A percentile compares a stretch with the other conserved stretches of the same genome.
Evolutionary conservation across 352 stramenopile species (phyloP).

Genomic region (Phytophthora pisi): DNA sequence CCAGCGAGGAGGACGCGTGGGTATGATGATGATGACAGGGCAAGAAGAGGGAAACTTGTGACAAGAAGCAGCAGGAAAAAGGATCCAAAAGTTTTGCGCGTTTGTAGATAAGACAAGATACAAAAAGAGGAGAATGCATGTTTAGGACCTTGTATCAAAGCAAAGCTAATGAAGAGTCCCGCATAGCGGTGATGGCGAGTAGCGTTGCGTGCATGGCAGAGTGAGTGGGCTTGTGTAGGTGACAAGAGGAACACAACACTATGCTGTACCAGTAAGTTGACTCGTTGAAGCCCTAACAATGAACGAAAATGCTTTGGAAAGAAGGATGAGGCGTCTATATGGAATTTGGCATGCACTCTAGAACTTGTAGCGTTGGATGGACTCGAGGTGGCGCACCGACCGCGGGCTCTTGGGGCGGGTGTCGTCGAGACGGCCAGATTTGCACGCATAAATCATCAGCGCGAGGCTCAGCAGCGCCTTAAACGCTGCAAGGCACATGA

Average conservation of each 20-base stretch:
- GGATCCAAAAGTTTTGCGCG: conserved; percentile 58
- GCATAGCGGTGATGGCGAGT: conserved; percentile 19
- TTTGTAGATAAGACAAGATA: conserved; percentile 71
- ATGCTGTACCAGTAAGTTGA: conserved; percentile 78
- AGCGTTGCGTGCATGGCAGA: conserved; percentile 17
- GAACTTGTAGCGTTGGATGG: conserved; percentile 63
- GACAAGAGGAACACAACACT: conserved; percentile 36
- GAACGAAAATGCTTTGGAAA: conserved; percentile 37
- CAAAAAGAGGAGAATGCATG: conserved; percentile 52
- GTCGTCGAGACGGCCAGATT: conserved; percentile 66
- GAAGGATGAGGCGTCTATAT: conserved; percentile 9
- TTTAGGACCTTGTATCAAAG: conserved; percentile 64
- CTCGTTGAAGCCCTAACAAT: conserved; percentile 25
- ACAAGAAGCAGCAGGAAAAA: conserved; percentile 27
- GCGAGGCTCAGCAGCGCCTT: conserved; percentile 79
- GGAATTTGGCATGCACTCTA: background rate
- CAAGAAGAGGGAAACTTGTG: conserved; percentile 22
- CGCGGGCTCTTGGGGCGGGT: conserved; percentile 72
- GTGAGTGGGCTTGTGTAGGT: conserved; percentile 12
- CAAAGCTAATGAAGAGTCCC: conserved; percentile 26
- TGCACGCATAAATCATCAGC: conserved; percentile 81
- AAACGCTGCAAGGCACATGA: conserved; percentile 77
- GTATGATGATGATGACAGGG: conserved; percentile 13
- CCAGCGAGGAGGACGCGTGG: conserved; percentile 23
- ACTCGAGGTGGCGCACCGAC: conserved; percentile 59